Conservation (phyloP, 2,329 filamentous ascomycete genomes). For the Leptographium procerum region DNA sequence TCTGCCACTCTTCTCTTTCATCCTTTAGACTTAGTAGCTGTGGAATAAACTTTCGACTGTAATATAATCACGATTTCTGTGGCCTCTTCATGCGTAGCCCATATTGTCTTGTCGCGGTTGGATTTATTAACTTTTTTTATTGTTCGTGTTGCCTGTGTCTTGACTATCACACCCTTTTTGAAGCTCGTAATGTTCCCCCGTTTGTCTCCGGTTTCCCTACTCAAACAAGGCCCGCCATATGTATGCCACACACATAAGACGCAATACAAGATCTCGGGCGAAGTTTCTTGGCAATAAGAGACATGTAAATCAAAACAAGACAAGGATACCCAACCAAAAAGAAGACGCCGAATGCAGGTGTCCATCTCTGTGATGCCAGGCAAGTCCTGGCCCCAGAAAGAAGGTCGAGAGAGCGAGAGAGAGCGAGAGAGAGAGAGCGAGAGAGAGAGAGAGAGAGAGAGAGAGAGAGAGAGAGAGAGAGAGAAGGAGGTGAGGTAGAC, state of each 20-base stretch:
- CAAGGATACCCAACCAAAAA: constrained; percentile 3
- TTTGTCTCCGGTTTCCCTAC: not conserved
- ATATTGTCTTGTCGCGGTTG: no score
- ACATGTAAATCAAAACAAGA: constrained; percentile 23
- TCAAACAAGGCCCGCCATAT: not conserved
- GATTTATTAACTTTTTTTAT: constrained; percentile 1
- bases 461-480: constrained; percentile 1
- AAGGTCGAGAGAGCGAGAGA: not conserved
- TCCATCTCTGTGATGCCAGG: not conserved
- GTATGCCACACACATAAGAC: not conserved
- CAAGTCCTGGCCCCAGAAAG: not conserved
- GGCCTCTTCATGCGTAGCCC: no score
- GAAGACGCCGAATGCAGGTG: constrained; percentile 46
- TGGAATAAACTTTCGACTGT: not conserved
- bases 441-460: not conserved
- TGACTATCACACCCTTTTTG: not conserved
- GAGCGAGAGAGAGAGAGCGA: not conserved
- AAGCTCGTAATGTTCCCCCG: not conserved
- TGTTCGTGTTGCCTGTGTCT: not conserved
- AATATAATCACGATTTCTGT: not conserved
- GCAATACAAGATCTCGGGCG: not conserved
- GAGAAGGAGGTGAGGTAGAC: not conserved
- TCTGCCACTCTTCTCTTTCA: no score
- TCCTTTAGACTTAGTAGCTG: not conserved
- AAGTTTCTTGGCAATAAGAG: constrained; percentile 7